phyloP scores from a whole-genome alignment of 2,329 filamentous ascomycete genomes.

The Aspergillus hortae region DNA sequence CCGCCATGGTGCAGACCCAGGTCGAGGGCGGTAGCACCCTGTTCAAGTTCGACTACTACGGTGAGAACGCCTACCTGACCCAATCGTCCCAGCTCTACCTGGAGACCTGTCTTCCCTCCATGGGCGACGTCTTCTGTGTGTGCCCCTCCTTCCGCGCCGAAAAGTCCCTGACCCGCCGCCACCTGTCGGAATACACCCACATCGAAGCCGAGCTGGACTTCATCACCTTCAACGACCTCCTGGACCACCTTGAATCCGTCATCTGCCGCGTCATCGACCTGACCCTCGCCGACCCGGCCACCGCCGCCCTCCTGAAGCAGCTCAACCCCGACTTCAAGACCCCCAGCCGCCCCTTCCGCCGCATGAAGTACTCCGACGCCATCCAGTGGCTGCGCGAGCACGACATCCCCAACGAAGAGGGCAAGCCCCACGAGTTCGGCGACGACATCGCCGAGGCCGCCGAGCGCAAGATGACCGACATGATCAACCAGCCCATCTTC shows the following conservation, averaged over 20 bases:
- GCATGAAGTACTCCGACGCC: slow-evolving; percentile 92
- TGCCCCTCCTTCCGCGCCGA: slow-evolving; percentile 98
- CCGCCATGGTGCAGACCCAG: slow-evolving; percentile 90
- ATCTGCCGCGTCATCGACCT: slow-evolving; percentile 82
- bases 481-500: slow-evolving; percentile 92
- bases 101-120: slow-evolving; percentile 83
- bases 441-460: slow-evolving; percentile 98
- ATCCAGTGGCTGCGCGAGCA: slow-evolving; percentile 91
- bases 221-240: slow-evolving; percentile 85
- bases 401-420: slow-evolving; percentile 90
- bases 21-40: slow-evolving; percentile 90
- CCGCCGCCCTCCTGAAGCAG: slow-evolving; percentile 70
- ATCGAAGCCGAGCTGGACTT: slow-evolving; percentile 96
- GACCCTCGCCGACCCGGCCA: slow-evolving; percentile 68
- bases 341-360: slow-evolving; percentile 80
- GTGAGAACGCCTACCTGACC: slow-evolving; percentile 85
- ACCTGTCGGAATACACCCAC: slow-evolving; percentile 95
- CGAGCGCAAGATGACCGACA: slow-evolving; percentile 94
- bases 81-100: slow-evolving; percentile 97
- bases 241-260: slow-evolving; percentile 80
- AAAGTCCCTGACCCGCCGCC: slow-evolving; percentile 89
- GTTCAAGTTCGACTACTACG: slow-evolving; percentile 86
- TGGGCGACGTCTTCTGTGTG: slow-evolving; percentile 96
- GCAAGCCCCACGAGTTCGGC: slow-evolving; percentile 82
- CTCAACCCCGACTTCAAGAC: slow-evolving; percentile 88